Base-by-base conservation (phyloP, 2,329 filamentous ascomycete genomes). In the Sporothrix curviconia region DNA sequence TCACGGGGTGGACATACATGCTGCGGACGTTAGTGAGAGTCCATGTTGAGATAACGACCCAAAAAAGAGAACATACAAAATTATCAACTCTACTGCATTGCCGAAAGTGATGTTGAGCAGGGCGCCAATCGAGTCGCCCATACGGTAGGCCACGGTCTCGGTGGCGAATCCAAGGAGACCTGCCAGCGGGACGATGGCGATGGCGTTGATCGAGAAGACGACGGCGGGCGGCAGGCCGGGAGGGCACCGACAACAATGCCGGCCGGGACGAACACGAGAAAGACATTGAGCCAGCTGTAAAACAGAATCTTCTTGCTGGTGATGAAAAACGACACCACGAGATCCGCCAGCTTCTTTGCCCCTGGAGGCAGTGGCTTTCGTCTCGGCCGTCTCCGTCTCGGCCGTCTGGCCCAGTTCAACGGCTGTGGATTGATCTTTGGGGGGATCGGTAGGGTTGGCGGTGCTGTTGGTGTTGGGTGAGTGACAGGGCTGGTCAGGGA, bases 91-190 rank as follows among this genome's bases (percentile, higher is more conserved):
- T 24, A 90, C 87, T 22, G 87, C 78, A 65, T 79, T 85, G 76
- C 91, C 92, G 69, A 96, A 96, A 2, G 87, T 88, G 8, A 92
- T 90, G 67, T 96, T 96, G 58, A 96, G 78, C 43, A 97, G 76
- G 57, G 92, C 92, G 61, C 92, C 92, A 3, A 96, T 74, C 0
- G 89, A 92, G 69, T 91, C 90, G 64, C 87, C 87, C 71, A 91
- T 78, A 64, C 83, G 82, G 62, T 79, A 79, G 49, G 87, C 86
- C 58, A 90, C 87, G 58, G 83, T 86, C 72, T 91, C 87, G 15
- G 87, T 91, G 36, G 87, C 87, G 71, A 84, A 84, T 64, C 83
- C 84, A 64, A 91, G 75, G 55, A 91, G 72, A 57, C 84, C 87
- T 51, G 87, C 87, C 61, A 91, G 76, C 25, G 87, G 87, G 59